phyloP scores from a whole-genome alignment of 768 basidiomycete species.

The Lyophyllum shimeji region DNA sequence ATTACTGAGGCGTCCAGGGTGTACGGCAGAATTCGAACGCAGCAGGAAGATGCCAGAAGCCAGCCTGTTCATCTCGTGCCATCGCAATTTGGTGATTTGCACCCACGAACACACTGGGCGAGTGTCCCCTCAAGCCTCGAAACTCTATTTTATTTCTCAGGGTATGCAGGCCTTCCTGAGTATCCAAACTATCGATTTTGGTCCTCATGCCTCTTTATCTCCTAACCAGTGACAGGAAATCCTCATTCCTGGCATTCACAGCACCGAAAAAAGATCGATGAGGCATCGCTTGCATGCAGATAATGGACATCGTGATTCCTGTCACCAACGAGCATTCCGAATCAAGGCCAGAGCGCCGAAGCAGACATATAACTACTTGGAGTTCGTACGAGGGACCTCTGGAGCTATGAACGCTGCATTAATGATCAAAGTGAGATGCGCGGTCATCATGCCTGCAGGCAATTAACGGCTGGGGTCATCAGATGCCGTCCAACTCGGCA shows the following conservation, averaged over 20 bases:
- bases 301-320: too few relatives aligned
- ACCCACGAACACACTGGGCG: background rate
- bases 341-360: too few relatives aligned
- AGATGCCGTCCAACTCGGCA: background rate
- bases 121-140: background rate
- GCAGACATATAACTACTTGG: background rate
- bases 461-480: background rate
- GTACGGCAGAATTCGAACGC: background rate
- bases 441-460: background rate
- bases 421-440: slow-evolving; percentile 7
- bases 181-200: background rate
- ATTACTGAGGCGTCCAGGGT: background rate
- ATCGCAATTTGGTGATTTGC: slow-evolving; percentile 8
- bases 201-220: background rate
- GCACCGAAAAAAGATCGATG: too few relatives aligned
- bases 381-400: background rate
- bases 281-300: too few relatives aligned
- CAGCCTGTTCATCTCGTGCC: background rate
- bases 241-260: too few relatives aligned
- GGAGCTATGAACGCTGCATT: background rate
- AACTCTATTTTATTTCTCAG: slow-evolving; percentile 1
- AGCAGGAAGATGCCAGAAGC: slow-evolving; percentile 3
- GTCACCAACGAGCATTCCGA: too few relatives aligned
- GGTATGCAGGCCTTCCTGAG: background rate
- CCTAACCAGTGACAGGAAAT: background rate